phyloP scores from a whole-genome alignment of 139 green algal genomes.

The Pseudopediastrum boryanum region DNA sequence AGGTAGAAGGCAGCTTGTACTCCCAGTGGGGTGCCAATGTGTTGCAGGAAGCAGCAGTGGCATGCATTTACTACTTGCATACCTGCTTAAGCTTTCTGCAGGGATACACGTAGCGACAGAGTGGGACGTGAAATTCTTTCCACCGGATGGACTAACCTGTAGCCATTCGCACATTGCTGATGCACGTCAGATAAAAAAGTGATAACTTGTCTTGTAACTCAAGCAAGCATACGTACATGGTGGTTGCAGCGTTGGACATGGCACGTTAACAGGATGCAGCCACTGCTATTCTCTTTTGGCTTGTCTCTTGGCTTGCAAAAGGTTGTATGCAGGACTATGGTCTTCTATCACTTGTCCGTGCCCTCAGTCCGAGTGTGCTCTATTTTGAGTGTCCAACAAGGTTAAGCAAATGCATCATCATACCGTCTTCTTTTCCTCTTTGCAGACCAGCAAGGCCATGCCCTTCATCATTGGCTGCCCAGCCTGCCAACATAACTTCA shows the following conservation, averaged over 20 bases:
- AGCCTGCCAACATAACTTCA: constrained; percentile 91
- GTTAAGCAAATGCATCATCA: no score
- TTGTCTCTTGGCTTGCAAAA: not conserved
- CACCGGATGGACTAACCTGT: no score
- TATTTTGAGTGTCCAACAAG: no score
- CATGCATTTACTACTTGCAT: not conserved
- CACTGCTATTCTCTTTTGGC: not conserved
- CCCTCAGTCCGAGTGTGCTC: not conserved
- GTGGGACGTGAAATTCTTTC: no score
- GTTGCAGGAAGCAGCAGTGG: not conserved
- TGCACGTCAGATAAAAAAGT: no score
- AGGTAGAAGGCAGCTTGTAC: not conserved
- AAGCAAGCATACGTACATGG: no score
- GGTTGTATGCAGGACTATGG: not conserved
- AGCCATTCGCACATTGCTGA: no score
- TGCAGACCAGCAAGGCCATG: constrained; percentile 56
- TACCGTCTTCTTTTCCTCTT: not conserved
- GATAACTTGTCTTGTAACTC: no score
- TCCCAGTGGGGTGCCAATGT: not conserved
- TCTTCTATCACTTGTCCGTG: not conserved
- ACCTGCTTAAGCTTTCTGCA: not conserved
- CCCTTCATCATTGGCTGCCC: constrained; percentile 89
- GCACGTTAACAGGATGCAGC: not conserved
- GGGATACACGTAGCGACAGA: not conserved
- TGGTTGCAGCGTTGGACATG: not conserved